Evolutionary conservation across 2,329 filamentous ascomycete species (phyloP).

Genomic region (Davidsoniella neocaledoniae): DNA sequence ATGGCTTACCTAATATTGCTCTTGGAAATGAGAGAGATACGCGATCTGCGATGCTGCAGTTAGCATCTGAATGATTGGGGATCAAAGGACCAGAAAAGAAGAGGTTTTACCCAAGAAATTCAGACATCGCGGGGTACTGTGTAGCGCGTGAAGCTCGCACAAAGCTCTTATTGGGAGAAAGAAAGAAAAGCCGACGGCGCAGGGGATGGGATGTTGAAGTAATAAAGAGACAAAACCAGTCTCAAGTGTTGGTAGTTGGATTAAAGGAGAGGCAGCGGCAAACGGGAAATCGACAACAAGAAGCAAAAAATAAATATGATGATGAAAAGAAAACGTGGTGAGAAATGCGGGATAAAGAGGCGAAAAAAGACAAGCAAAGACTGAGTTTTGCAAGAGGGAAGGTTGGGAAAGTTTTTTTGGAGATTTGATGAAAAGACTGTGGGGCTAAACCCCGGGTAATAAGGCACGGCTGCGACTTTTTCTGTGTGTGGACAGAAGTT

Average conservation of each 20-base stretch:
- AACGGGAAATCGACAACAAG: conserved; percentile 5
- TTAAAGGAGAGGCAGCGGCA: conserved; percentile 6
- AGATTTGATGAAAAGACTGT: background rate
- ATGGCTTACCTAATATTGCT: conserved; percentile 77
- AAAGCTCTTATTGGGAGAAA: conserved; percentile 17
- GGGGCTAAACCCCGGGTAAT: background rate
- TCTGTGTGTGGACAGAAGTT: background rate
- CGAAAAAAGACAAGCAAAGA: conserved; percentile 1
- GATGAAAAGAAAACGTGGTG: conserved; percentile 5
- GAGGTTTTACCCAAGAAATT: conserved; percentile 39
- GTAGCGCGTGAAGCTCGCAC: conserved; percentile 27
- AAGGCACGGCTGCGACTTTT: background rate
- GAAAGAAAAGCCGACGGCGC: conserved; percentile 13
- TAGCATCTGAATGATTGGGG: conserved; percentile 17
- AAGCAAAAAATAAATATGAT: background rate
- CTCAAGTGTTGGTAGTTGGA: background rate
- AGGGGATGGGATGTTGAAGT: background rate
- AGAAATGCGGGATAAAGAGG: conserved; percentile 3
- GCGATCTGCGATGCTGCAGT: conserved; percentile 42
- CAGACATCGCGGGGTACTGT: conserved; percentile 32
- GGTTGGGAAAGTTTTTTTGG: background rate
- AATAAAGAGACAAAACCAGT: background rate
- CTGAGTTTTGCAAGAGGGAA: conserved; percentile 2
- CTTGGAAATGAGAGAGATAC: conserved; percentile 92
- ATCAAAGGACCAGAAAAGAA: conserved; percentile 15